A percentile compares a stretch with the other conserved stretches of the same genome.
Evolutionary conservation across 768 basidiomycete genomes (phyloP).

Genomic region (Calocybe indica): DNA sequence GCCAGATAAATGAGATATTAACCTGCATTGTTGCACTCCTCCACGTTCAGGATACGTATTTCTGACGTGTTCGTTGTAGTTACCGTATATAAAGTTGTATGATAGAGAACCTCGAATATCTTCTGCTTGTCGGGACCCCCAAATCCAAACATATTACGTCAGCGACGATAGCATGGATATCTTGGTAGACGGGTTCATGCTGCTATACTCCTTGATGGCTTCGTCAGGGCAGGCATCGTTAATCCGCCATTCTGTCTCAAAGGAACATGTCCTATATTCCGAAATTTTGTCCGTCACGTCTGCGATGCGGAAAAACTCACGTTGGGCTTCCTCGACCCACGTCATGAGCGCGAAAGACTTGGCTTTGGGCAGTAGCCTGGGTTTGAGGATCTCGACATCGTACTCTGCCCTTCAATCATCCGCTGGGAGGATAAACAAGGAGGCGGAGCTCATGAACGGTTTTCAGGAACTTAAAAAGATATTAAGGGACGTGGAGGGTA

Average conservation of each 20-base stretch:
- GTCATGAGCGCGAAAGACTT: slow-evolving; percentile 58
- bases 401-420: slow-evolving; percentile 30
- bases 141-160: slow-evolving; percentile 11
- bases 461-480: slow-evolving; percentile 82
- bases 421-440: slow-evolving; percentile 47
- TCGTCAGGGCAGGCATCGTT: slow-evolving; percentile 14
- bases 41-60: background rate
- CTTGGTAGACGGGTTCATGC: slow-evolving; percentile 20
- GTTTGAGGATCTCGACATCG: slow-evolving; percentile 58
- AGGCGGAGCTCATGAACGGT: slow-evolving; percentile 83
- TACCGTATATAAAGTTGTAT: background rate
- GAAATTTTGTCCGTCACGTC: slow-evolving; percentile 91
- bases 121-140: background rate
- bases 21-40: background rate
- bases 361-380: slow-evolving; percentile 67
- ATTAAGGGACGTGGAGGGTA: slow-evolving; percentile 65
- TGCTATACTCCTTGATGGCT: slow-evolving; percentile 14
- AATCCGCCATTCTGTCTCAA: slow-evolving; percentile 36
- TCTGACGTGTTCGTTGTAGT: background rate
- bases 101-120: background rate
- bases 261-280: slow-evolving; percentile 77
- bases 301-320: slow-evolving; percentile 95
- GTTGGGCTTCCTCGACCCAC: slow-evolving; percentile 81
- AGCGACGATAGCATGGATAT: slow-evolving; percentile 10
- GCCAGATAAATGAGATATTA: background rate